Percentiles rank a stretch among this genome's conserved stretches.
These are phyloP conservation scores for Yamadazyma laniorum DNA, from an alignment of 805 yeast species.

Conservation along the genomic window DNA sequence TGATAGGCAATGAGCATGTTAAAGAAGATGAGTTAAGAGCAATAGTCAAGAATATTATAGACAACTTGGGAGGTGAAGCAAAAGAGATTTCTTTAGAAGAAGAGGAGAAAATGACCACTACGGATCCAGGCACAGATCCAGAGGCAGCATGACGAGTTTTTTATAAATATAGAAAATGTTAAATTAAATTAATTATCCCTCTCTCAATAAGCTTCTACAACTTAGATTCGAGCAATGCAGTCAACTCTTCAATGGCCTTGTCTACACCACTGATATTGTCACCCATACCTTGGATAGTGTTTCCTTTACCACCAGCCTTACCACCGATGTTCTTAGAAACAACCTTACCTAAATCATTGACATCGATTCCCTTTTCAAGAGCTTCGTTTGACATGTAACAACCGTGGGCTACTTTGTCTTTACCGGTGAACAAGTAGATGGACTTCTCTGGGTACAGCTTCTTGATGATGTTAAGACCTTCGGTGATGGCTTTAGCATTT, in stretches of 20 bases:
- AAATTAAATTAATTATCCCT: constrained; percentile 1
- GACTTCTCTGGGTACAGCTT: constrained; percentile 71
- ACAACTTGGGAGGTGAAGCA: constrained; percentile 50
- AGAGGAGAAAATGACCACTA: constrained; percentile 48
- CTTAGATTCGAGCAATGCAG: constrained; percentile 58
- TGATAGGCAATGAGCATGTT: constrained; percentile 56
- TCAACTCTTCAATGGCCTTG: constrained; percentile 72
- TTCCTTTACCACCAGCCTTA: constrained; percentile 98
- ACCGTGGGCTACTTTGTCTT: constrained; percentile 89
- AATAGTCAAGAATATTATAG: constrained; percentile 47
- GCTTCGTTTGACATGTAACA: constrained; percentile 79
- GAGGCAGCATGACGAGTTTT: too few species aligned
- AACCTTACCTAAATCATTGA: constrained; percentile 68
- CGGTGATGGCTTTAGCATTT: constrained; percentile 92
- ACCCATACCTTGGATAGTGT: constrained; percentile 96
- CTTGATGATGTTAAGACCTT: constrained; percentile 83
- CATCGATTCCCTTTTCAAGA: constrained; percentile 65
- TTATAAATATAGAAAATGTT: too few species aligned
- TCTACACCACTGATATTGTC: constrained; percentile 67
- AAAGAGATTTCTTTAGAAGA: constrained; percentile 54
- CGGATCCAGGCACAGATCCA: constrained; percentile 18
- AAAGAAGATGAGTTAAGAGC: constrained; percentile 29
- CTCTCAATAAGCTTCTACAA: too few species aligned
- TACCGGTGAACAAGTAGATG: constrained; percentile 77
- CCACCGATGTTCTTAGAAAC: constrained; percentile 86